Evolutionary conservation across 805 yeast genomes (phyloP), one percentile per base, ranked within the genome.

Genomic region (Wickerhamomyces silvicola): DNA sequence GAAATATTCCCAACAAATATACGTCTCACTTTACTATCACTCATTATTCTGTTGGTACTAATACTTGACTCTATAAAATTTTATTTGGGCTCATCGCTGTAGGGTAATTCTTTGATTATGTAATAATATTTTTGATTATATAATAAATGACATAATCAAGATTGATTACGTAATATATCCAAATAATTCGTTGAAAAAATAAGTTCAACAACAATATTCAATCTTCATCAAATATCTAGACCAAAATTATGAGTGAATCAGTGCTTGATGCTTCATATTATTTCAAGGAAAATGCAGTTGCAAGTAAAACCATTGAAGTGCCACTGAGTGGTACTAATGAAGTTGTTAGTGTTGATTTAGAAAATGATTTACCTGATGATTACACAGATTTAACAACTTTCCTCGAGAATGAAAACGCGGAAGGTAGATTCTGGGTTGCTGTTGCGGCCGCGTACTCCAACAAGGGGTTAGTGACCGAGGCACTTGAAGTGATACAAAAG

Each of bases 341-440:
- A 59, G 82, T 85, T 39, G 95, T 90, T 41, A 81, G 85, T 32
- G 74, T 92, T 45, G 90, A 87, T 49, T 68, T 82, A 38, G 72
- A 72, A 32, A 76, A 78, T 22, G 97, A 90, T 50, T 66, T 87
- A 35, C 94, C 95, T 5, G 95, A 84, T 15, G 95, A 90, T 54
- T 84, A 95, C 5, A 69, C 75, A 27, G 97, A 92, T 50, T 67
- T 92, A 41, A 76, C 82, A 42, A 72, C 75, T 18, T 70, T 90
- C 40, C 64, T 92, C 41, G 81, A 82, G 40, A 84, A 82, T 43
- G 97, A 92, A 60, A 74, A 72, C 35, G 79, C 90, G 30, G 76
- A 72, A 15, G 66, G 71, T 33, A 78, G 79, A 50, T 84, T 77
- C 59, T 92, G 98, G 98, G 59, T 85, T 13, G 70, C 81, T 15